These are phyloP conservation scores for Saccharomycopsis synnaedendra DNA, from an alignment of 805 yeast genomes.

Conservation along the genomic window DNA sequence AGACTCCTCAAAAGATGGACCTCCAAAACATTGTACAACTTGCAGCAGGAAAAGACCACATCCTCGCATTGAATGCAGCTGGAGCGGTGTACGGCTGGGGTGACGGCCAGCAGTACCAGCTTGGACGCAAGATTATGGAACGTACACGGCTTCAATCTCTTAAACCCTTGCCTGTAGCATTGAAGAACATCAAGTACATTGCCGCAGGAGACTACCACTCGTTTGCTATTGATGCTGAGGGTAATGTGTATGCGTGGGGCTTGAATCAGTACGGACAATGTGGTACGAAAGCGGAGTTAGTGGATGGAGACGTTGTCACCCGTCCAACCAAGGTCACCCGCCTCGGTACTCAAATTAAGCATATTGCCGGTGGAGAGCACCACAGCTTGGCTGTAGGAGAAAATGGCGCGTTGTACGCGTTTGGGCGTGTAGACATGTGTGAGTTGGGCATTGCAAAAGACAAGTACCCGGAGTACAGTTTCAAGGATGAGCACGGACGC, in stretches of 20 bases:
- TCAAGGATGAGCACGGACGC: conserved; percentile 67
- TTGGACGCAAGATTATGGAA: conserved; percentile 78
- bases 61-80: conserved; percentile 68
- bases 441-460: conserved; percentile 73
- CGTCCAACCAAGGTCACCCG: conserved; percentile 66
- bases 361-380: conserved; percentile 89
- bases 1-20: conserved; percentile 52
- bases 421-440: conserved; percentile 91
- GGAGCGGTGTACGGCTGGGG: conserved; percentile 97
- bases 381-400: conserved; percentile 70
- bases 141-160: conserved; percentile 63
- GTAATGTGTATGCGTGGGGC: conserved; percentile 83
- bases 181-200: conserved; percentile 65
- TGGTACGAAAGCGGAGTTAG: conserved; percentile 67
- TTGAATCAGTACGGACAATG: conserved; percentile 95
- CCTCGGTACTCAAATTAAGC: conserved; percentile 44
- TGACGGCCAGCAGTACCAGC: conserved; percentile 84
- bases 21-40: conserved; percentile 66
- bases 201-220: conserved; percentile 95
- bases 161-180: conserved; percentile 76
- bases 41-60: conserved; percentile 89
- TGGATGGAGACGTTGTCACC: conserved; percentile 74
- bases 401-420: conserved; percentile 65
- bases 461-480: conserved; percentile 59
- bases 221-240: conserved; percentile 73